These are phyloP conservation scores for Heritiera fomes DNA, from an alignment of 345 rosid genomes.

Conservation along the genomic window DNA sequence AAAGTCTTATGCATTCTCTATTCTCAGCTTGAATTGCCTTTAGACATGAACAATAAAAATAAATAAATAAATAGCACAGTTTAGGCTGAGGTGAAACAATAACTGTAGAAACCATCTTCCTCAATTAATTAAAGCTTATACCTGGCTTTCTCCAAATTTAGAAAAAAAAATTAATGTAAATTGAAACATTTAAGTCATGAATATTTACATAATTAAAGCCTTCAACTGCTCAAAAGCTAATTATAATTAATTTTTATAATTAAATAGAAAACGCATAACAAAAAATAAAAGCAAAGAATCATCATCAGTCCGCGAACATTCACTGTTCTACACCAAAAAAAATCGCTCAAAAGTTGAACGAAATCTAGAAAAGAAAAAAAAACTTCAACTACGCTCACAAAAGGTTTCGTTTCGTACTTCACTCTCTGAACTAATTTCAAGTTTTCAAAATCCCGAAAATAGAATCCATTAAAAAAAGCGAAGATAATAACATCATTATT, in stretches of 20 bases:
- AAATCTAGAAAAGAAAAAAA: neutral
- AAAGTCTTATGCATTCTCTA: neutral
- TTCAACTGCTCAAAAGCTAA: neutral
- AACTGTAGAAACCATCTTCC: neutral
- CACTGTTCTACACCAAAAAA: neutral
- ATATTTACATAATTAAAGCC: neutral
- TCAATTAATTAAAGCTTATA: neutral
- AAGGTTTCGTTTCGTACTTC: neutral
- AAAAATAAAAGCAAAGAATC: neutral
- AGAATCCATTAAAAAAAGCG: neutral
- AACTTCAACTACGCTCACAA: neutral
- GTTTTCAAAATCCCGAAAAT: neutral
- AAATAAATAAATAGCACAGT: neutral
- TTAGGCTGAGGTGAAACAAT: no score
- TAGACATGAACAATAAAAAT: neutral
- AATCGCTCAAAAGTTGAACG: neutral
- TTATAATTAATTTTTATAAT: neutral
- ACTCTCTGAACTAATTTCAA: constrained; percentile 1
- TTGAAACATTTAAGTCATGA: neutral
- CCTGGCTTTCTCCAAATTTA: neutral
- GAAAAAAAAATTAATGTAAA: neutral
- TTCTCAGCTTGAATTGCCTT: neutral
- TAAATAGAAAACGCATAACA: no score
- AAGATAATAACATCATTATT: neutral
- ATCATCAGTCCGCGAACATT: neutral